Evolutionary conservation across 2,329 filamentous ascomycete genomes (phyloP).

Genomic region (Hypoxylon sp.): DNA sequence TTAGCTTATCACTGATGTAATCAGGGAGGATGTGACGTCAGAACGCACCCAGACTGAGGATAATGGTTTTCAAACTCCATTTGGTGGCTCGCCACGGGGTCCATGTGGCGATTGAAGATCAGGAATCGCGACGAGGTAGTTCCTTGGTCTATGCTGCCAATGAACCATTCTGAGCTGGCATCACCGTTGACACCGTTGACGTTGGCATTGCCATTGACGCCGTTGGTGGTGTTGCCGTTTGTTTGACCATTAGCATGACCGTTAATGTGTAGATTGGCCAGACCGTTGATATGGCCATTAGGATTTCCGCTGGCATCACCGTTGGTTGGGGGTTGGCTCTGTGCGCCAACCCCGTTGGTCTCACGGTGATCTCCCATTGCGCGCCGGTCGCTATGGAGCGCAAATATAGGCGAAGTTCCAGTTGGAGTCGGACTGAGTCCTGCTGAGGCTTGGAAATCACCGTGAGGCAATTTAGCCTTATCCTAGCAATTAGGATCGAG

Average conservation of each 20-base stretch:
- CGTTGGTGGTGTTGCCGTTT: constrained; percentile 27
- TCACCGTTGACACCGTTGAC: constrained; percentile 33
- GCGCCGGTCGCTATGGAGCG: constrained; percentile 32
- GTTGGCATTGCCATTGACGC: constrained; percentile 11
- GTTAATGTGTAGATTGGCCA: constrained; percentile 14
- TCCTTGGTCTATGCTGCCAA: constrained; percentile 91
- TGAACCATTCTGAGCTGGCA: constrained; percentile 70
- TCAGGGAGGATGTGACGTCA: constrained; percentile 17
- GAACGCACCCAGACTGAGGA: constrained; percentile 82
- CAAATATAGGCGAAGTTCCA: constrained; percentile 18
- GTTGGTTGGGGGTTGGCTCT: constrained; percentile 21
- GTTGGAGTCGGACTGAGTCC: constrained; percentile 19
- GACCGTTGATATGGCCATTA: not conserved
- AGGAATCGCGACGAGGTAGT: constrained; percentile 91
- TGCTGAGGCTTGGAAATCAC: constrained; percentile 28
- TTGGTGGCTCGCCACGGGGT: constrained; percentile 85
- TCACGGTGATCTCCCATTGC: constrained; percentile 47
- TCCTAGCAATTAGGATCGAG: constrained; percentile 44
- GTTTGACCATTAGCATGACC: constrained; percentile 19
- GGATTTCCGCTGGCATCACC: constrained; percentile 22
- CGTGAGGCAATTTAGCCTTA: constrained; percentile 46
- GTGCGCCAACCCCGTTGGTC: constrained; percentile 43
- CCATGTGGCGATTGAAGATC: constrained; percentile 85
- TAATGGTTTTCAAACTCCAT: constrained; percentile 89
- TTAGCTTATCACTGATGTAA: constrained; percentile 29